Conservation (phyloP, 352 stramenopile genomes). For the Globisporangium spiculum region DNA sequence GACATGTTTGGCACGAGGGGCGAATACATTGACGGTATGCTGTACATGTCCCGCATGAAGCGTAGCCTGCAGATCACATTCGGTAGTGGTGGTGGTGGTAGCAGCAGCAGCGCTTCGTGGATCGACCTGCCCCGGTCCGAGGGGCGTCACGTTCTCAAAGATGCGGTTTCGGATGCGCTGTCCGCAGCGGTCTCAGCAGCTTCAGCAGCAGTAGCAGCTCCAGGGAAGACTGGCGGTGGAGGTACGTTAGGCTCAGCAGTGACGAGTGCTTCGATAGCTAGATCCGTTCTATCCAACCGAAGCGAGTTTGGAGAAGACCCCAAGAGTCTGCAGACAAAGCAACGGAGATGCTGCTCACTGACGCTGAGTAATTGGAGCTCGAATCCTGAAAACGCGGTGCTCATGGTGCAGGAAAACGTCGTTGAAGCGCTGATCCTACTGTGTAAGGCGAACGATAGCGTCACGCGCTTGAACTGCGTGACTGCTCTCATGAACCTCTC, state of each 20-base stretch:
- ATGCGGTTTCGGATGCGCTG: conserved; percentile 49
- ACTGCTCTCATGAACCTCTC: conserved; percentile 87
- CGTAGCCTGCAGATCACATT: conserved; percentile 49
- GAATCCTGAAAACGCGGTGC: conserved; percentile 76
- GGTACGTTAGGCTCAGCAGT: no score
- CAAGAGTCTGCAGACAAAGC: conserved; percentile 35
- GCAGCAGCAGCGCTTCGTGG: conserved; percentile 15
- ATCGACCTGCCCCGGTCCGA: conserved; percentile 20
- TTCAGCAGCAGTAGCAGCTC: background rate
- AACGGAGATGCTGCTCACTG: conserved; percentile 68
- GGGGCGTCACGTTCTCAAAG: conserved; percentile 39
- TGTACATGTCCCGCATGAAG: conserved; percentile 89
- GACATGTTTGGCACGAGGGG: conserved; percentile 80
- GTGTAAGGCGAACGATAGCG: conserved; percentile 58
- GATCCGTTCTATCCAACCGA: background rate
- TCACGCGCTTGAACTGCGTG: conserved; percentile 70
- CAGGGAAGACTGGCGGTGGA: background rate
- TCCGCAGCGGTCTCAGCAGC: background rate
- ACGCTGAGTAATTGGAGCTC: conserved; percentile 89
- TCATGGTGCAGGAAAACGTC: conserved; percentile 88
- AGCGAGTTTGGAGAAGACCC: background rate
- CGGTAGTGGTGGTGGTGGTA: conserved; percentile 18
- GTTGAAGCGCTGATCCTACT: conserved; percentile 81
- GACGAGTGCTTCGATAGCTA: background rate
- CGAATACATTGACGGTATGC: conserved; percentile 82